A percentile compares a stretch with the other conserved stretches of the same genome.
phyloP scores from a whole-genome alignment of 495 filamentous ascomycete species.

The Cryomyces minteri region DNA sequence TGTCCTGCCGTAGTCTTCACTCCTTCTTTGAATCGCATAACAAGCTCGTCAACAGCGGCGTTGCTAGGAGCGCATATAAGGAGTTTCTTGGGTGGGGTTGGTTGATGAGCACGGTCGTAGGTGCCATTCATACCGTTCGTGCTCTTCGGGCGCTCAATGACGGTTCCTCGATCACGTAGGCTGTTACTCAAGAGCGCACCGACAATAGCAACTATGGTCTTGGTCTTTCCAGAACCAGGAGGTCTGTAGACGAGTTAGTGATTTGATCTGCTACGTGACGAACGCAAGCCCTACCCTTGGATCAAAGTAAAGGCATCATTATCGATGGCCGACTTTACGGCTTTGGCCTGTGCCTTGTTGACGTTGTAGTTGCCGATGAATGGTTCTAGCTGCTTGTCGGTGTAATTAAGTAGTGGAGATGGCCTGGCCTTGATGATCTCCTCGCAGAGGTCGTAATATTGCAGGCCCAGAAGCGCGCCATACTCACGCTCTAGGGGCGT shows the following conservation, averaged over 20 bases:
- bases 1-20: conserved; percentile 61
- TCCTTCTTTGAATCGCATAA: conserved; percentile 79
- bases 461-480: conserved; percentile 68
- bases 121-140: conserved; percentile 1
- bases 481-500: conserved; percentile 90
- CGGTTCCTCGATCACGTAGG: conserved; percentile 19
- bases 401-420: conserved; percentile 66
- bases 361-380: conserved; percentile 60
- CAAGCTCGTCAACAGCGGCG: conserved; percentile 89
- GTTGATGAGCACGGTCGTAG: background rate
- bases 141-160: conserved; percentile 10
- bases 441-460: conserved; percentile 89
- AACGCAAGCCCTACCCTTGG: conserved; percentile 43
- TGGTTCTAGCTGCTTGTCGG: conserved; percentile 45
- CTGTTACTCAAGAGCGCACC: conserved; percentile 58
- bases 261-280: background rate
- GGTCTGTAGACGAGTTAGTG: conserved; percentile 29
- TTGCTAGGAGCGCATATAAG: conserved; percentile 94
- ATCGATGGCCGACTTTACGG: conserved; percentile 74
- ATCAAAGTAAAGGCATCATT: conserved; percentile 94
- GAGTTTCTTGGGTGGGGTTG: conserved; percentile 48
- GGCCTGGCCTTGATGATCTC: conserved; percentile 80
- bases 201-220: conserved; percentile 92
- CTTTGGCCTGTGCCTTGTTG: conserved; percentile 81
- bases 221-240: conserved; percentile 93